Conservation (phyloP, 805 yeast genomes). For the Starmera quercuum region DNA sequence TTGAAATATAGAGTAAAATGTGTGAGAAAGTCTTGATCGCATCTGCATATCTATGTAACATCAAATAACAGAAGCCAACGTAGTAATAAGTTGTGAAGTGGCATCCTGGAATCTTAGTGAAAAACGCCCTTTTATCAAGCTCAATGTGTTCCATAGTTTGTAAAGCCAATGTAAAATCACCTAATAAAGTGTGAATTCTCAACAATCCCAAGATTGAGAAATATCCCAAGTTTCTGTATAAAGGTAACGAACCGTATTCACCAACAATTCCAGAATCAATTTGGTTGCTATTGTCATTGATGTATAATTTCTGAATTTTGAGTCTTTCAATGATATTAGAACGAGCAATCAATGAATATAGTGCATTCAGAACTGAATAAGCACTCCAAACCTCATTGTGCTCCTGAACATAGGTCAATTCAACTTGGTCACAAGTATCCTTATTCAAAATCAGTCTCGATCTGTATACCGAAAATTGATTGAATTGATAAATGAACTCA, state of each 20-base stretch:
- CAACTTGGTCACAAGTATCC: constrained; percentile 21
- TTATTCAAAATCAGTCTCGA: constrained; percentile 26
- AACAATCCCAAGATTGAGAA: constrained; percentile 40
- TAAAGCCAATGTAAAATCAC: constrained; percentile 41
- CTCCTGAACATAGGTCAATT: constrained; percentile 28
- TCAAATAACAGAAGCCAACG: constrained; percentile 42
- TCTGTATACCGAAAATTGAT: constrained; percentile 34
- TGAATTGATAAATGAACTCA: constrained; percentile 45
- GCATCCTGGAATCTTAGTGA: constrained; percentile 39
- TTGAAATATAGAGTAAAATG: constrained; percentile 35
- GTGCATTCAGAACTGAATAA: constrained; percentile 38
- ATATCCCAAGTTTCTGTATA: constrained; percentile 40
- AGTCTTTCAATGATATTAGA: constrained; percentile 32
- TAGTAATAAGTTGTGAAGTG: constrained; percentile 45
- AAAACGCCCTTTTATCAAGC: constrained; percentile 37
- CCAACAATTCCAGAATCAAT: constrained; percentile 27
- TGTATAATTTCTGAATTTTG: constrained; percentile 20
- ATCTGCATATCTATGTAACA: constrained; percentile 42
- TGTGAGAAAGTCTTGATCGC: constrained; percentile 42
- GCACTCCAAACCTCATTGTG: constrained; percentile 38
- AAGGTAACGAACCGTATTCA: constrained; percentile 32
- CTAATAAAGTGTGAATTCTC: constrained; percentile 41
- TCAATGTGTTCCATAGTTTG: constrained; percentile 41
- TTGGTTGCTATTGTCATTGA: constrained; percentile 2
- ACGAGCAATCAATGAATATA: constrained; percentile 36